These are phyloP conservation scores for Myxozyma nipponensis DNA, from an alignment of 805 yeast species.

Conservation along the genomic window DNA sequence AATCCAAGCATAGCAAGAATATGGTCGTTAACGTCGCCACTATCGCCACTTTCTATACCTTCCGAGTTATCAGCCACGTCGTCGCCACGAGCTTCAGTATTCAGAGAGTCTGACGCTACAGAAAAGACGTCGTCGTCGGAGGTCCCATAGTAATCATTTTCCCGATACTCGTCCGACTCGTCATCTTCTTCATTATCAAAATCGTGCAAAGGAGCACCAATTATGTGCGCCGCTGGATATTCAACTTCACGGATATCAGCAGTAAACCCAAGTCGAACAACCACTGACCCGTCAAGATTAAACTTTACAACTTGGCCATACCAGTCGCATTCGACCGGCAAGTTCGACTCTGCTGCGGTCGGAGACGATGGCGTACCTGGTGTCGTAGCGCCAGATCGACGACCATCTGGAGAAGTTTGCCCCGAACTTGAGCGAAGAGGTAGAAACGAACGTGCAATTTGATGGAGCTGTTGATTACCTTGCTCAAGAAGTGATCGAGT, in stretches of 20 bases:
- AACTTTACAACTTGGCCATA: constrained; percentile 21
- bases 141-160: not conserved
- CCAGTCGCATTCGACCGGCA: constrained; percentile 19
- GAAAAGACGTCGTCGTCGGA: constrained; percentile 8
- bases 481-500: constrained; percentile 23
- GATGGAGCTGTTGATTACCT: constrained; percentile 25
- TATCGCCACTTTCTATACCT: not conserved
- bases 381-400: constrained; percentile 7
- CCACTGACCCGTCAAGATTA: constrained; percentile 23
- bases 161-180: constrained; percentile 11
- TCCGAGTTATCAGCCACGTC: not conserved
- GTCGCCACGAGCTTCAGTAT: constrained; percentile 1
- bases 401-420: not conserved
- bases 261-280: constrained; percentile 20
- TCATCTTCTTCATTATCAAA: constrained; percentile 25
- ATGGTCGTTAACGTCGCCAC: not conserved
- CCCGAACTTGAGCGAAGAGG: constrained; percentile 12
- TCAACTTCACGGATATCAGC: constrained; percentile 8
- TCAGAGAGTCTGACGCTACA: too few species aligned
- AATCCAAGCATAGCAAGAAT: too few species aligned
- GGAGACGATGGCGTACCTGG: constrained; percentile 1
- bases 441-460: constrained; percentile 23
- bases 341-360: not conserved
- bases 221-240: constrained; percentile 17
- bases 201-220: constrained; percentile 17